A percentile compares a stretch with the other conserved stretches of the same genome.
Evolutionary conservation across 163 green algal genomes (phyloP).

Genomic region (Trebouxiophyceae sp.): DNA sequence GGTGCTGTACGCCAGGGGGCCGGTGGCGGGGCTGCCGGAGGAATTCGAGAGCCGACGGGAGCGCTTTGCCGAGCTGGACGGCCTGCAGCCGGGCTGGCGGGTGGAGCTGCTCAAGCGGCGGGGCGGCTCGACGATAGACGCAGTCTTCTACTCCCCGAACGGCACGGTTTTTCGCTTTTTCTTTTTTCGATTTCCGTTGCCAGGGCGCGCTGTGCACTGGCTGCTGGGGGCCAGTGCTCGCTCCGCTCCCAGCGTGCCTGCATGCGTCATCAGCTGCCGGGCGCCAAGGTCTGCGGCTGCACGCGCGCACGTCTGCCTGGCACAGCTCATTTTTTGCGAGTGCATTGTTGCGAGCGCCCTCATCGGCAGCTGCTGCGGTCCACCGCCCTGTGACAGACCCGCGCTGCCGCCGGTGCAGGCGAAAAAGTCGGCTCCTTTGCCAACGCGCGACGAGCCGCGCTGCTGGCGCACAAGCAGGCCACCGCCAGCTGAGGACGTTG

Average conservation of each 20-base stretch:
- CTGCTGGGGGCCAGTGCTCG: too few species aligned
- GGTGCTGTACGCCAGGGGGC: slow-evolving; percentile 60
- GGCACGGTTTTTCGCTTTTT: too few species aligned
- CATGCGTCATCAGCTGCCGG: too few species aligned
- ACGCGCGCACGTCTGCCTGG: too few species aligned
- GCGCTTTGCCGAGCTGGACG: slow-evolving; percentile 81
- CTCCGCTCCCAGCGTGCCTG: too few species aligned
- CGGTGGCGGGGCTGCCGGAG: slow-evolving; percentile 61
- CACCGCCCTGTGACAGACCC: too few species aligned
- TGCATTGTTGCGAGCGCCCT: too few species aligned
- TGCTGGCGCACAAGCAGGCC: slow-evolving; percentile 43
- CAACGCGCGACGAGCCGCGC: slow-evolving; percentile 56
- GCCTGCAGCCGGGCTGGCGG: slow-evolving; percentile 66
- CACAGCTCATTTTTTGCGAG: too few species aligned
- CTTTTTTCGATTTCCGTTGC: too few species aligned
- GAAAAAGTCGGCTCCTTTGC: slow-evolving; percentile 63
- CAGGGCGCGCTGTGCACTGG: too few species aligned
- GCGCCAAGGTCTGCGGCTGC: too few species aligned
- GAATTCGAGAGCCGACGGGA: slow-evolving; percentile 59
- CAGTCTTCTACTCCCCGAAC: slow-evolving; percentile 71
- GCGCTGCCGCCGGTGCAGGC: slow-evolving; percentile 14
- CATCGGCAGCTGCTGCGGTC: too few species aligned
- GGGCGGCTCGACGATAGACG: slow-evolving; percentile 57
- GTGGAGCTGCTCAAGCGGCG: slow-evolving; percentile 61
- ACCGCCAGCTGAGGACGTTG: not conserved